Evolutionary conservation across 495 filamentous ascomycete species (phyloP), one percentile per base, ranked within the genome.

Genomic region (Hypoxylon fuscum): DNA sequence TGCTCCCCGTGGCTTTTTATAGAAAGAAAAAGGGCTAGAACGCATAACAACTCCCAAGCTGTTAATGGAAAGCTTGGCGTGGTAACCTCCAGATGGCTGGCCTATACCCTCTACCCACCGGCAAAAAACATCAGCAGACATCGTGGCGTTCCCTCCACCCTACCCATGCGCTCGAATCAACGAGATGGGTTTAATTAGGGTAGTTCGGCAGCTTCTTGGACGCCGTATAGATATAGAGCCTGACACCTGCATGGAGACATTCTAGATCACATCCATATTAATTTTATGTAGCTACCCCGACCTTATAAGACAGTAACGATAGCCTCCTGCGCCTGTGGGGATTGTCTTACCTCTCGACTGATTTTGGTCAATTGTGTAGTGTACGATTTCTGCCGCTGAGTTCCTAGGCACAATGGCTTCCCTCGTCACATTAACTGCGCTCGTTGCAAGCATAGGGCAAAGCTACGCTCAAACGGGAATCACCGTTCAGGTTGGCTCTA

Each of bases 401-500:
- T 9, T 7, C 18, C 21, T 0, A 37, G 23, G 17, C 17, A 35
- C n/a, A 10, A 65, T 65, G 62, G 21, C 21, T 17, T 21, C 45
- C 21, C 51, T 55, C 31, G 0, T 52, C 20, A 27, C 29, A 5
- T 10, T 70, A 2, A 52, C 40, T 1, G 44, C 40, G 1, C 14
- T 68, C 9, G 43, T 45, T 8, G 59, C 56, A 8, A 27, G 45
- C 14, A 27, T 56, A 43, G 45, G 45, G 15, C 44, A 56, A 23
- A 29, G 43, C 31, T 59, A 49, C 7, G 62, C 62, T 4, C 66
- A 70, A 41, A 38, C 69, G 8, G 32, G 60, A 9, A 56, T 80
- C 20, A 78, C 72, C 0, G 66, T 82, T 52, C 72, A 77, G 41
- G 21, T 70, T 5, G 45, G 6, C 0, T 59, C 64, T 11, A 70